Evolutionary conservation across 208 protist genomes (phyloP).

Genomic region (Trypanosoma cruzi): DNA sequence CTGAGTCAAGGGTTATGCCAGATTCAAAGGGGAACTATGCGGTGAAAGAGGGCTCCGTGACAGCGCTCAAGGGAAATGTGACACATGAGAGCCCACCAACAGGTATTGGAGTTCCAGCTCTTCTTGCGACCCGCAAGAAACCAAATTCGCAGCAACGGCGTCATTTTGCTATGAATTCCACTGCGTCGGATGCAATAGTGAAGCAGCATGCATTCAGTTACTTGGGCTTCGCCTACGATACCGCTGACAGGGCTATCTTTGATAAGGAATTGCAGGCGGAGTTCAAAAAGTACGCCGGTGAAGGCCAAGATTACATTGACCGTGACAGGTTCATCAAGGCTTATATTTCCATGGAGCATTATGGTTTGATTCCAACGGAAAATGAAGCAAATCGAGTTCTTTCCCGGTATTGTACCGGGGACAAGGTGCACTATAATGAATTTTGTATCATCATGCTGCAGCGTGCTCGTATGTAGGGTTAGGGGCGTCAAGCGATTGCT

Average conservation of each 20-base stretch:
- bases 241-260: slow-evolving; percentile 29
- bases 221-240: slow-evolving; percentile 19
- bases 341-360: slow-evolving; percentile 83
- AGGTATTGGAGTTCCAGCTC: not conserved
- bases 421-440: slow-evolving; percentile 77
- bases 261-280: slow-evolving; percentile 64
- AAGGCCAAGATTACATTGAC: slow-evolving; percentile 66
- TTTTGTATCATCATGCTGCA: slow-evolving; percentile 90
- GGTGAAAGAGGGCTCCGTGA: not conserved
- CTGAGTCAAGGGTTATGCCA: not conserved
- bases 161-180: slow-evolving; percentile 8
- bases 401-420: slow-evolving; percentile 40
- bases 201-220: slow-evolving; percentile 22
- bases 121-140: not conserved
- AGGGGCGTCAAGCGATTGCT: not conserved
- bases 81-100: not conserved
- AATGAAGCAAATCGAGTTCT: slow-evolving; percentile 59
- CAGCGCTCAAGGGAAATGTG: not conserved
- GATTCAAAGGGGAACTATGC: not conserved
- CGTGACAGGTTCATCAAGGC: slow-evolving; percentile 69
- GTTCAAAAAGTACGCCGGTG: slow-evolving; percentile 61
- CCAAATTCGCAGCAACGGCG: not conserved
- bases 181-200: slow-evolving; percentile 23
- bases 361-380: slow-evolving; percentile 58
- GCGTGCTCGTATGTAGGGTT: slow-evolving; percentile 68